phyloP scores from a whole-genome alignment of 768 basidiomycete genomes.

The Tricholoma hemisulphureum region DNA sequence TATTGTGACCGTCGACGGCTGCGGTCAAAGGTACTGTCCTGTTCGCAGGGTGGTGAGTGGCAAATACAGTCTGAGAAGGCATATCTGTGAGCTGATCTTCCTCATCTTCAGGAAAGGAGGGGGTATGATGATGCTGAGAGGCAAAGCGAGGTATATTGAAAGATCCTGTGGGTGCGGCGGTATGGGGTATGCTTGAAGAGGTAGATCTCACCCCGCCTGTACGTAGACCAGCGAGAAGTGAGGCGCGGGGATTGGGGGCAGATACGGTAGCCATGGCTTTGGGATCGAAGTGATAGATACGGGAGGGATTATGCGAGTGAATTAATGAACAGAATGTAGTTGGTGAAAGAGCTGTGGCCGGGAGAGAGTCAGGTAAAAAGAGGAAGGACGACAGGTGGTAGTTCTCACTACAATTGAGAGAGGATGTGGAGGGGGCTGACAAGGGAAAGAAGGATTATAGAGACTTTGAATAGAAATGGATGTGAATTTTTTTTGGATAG shows the following conservation, averaged over 20 bases:
- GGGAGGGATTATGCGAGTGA: conserved; percentile 28
- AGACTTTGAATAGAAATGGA: conserved; percentile 20
- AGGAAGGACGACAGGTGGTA: conserved; percentile 22
- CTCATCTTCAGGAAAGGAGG: conserved; percentile 51
- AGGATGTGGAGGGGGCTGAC: conserved; percentile 13
- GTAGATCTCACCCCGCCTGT: conserved; percentile 87
- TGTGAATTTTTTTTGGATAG: conserved; percentile 7
- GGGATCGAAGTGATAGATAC: conserved; percentile 31
- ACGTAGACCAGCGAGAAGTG: conserved; percentile 84
- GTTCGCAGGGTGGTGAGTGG: conserved; percentile 34
- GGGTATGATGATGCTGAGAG: conserved; percentile 41
- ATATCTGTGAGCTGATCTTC: conserved; percentile 64
- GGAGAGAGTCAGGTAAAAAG: conserved; percentile 14
- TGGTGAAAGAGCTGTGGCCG: conserved; percentile 19
- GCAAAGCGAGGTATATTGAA: conserved; percentile 66
- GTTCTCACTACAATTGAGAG: no score
- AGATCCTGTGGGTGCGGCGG: conserved; percentile 59
- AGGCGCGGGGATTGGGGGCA: conserved; percentile 62
- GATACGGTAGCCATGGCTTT: conserved; percentile 46
- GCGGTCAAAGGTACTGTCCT: conserved; percentile 64
- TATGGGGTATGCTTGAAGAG: conserved; percentile 61
- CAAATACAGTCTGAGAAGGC: conserved; percentile 51
- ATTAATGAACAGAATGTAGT: conserved; percentile 39
- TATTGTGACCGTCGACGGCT: conserved; percentile 66
- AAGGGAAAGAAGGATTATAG: conserved; percentile 22